Base-by-base conservation (phyloP, 306 rosid genomes). In the Cicer arietinum region DNA sequence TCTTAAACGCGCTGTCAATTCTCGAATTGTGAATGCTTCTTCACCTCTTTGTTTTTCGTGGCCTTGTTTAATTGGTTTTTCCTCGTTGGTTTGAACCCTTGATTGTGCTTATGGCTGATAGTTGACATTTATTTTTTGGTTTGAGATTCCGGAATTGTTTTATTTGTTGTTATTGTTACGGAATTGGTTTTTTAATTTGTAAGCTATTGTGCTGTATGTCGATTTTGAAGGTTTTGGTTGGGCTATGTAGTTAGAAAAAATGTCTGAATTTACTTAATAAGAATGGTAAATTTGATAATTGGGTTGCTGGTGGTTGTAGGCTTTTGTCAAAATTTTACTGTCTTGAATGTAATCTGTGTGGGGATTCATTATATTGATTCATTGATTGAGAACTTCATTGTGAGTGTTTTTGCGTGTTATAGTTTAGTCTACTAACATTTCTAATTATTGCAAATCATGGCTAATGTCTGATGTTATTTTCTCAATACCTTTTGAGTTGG, bases 111-210 rank as follows among this genome's bases (percentile, higher is more conserved):
- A 52, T 68, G 9, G 3, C 11, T 53, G 6, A 53, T 10, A 45
- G 45, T 16, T 30, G 35, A 30, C 35, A 30, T 67, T 20, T 20
- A 13, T 20, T 68, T 44, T 7, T 52, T 6, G 25, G 18, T 53
- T 16, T 14, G 5, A 3, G 14, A 47, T 51, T 6, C 5, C 8
- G 14, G 5, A 6, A 1, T 42, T 42, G 62, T 52, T 58, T 25
- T 51, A 67, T 8, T 7, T 41, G 35, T 46, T 22, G 3, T 12
- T 58, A 12, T 20, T 45, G 56, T 76, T 35, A 41, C 1, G n/a
- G 16, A 70, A 65, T 71, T 78, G 66, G 66, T 52, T 61, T 74
- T n/a, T 10, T 51, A 58, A 1, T 51, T 77, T 9, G 48, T 10
- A 20, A 43, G 53, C 9, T 35, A 6, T 46, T 46, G 52, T 53